Percentiles rank a stretch among this genome's conserved stretches.
Conservation (phyloP, 2,329 filamentous ascomycete species). For the Penicillium sclerotiorum region DNA sequence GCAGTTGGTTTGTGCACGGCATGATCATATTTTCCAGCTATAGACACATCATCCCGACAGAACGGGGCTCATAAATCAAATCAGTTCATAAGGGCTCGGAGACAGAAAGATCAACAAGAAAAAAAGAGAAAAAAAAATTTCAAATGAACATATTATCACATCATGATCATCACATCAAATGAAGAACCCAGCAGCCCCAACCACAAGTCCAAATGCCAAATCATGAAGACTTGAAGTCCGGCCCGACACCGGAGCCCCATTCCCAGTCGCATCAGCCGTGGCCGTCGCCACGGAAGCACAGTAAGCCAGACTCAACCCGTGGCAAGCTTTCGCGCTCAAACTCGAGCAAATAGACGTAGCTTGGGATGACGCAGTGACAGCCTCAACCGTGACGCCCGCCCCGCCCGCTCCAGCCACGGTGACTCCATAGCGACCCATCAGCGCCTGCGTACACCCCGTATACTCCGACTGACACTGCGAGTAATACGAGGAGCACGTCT, state of each 20-base stretch:
- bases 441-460: slow-evolving; percentile 44
- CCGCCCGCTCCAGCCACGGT: slow-evolving; percentile 52
- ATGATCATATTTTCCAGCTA: neutral
- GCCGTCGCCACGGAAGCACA: slow-evolving; percentile 39
- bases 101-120: neutral
- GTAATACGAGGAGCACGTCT: slow-evolving; percentile 57
- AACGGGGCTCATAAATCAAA: neutral
- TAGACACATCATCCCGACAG: neutral
- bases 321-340: slow-evolving; percentile 51
- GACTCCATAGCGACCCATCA: slow-evolving; percentile 56
- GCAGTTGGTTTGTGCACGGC: neutral
- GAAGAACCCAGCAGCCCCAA: slow-evolving; percentile 52
- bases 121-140: neutral
- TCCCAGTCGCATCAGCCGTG: slow-evolving; percentile 35
- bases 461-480: slow-evolving; percentile 54
- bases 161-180: slow-evolving; percentile 33
- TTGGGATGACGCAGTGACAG: slow-evolving; percentile 44
- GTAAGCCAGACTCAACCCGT: slow-evolving; percentile 50
- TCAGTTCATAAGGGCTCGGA: neutral
- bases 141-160: slow-evolving; percentile 3
- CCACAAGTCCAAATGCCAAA: slow-evolving; percentile 42
- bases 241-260: slow-evolving; percentile 25
- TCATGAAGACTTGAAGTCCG: slow-evolving; percentile 46
- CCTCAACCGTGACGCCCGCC: slow-evolving; percentile 53
- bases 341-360: slow-evolving; percentile 51